Percentiles rank a stretch among this genome's conserved stretches.
These are phyloP conservation scores for Pulicaria dysenterica DNA, from an alignment of 129 eudicot genomes.

Conservation along the genomic window DNA sequence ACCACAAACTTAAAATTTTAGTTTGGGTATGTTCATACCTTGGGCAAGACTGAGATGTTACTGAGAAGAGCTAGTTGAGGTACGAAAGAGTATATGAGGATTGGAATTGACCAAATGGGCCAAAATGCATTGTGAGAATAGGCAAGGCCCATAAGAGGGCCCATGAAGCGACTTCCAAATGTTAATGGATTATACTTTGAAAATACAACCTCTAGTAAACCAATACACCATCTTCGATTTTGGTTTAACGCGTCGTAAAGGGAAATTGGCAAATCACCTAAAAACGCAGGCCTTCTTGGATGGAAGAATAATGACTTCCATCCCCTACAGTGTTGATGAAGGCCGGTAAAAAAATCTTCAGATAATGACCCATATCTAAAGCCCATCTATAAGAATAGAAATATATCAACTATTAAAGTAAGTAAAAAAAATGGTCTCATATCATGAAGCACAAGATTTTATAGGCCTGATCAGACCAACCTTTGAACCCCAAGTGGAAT, in stretches of 20 bases:
- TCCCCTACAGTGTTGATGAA: constrained; percentile 64
- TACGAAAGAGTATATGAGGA: constrained; percentile 62
- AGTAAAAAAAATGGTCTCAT: not conserved
- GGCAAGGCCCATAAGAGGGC: constrained; percentile 59
- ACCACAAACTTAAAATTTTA: not conserved
- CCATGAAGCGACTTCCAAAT: constrained; percentile 48
- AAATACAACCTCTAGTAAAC: constrained; percentile 63
- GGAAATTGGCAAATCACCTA: constrained; percentile 67
- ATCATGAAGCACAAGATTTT: not conserved
- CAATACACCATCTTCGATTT: constrained; percentile 70
- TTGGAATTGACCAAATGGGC: constrained; percentile 67
- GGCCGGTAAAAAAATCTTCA: constrained; percentile 83
- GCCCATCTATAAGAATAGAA: constrained; percentile 55
- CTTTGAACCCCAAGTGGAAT: constrained; percentile 67
- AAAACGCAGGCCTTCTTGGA: constrained; percentile 75
- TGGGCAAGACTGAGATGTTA: constrained; percentile 49
- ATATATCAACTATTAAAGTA: not conserved
- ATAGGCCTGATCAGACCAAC: constrained; percentile 28
- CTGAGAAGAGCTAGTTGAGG: constrained; percentile 78
- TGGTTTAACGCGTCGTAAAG: constrained; percentile 61
- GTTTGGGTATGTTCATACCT: constrained; percentile 39
- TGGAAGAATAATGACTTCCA: constrained; percentile 71
- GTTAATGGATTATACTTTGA: constrained; percentile 60
- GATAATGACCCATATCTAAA: constrained; percentile 73
- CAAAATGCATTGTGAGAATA: constrained; percentile 60